Percentiles rank a stretch among this genome's conserved stretches.
These are phyloP conservation scores for Calvatia gigantea DNA, from an alignment of 768 basidiomycete species.

Conservation along the genomic window DNA sequence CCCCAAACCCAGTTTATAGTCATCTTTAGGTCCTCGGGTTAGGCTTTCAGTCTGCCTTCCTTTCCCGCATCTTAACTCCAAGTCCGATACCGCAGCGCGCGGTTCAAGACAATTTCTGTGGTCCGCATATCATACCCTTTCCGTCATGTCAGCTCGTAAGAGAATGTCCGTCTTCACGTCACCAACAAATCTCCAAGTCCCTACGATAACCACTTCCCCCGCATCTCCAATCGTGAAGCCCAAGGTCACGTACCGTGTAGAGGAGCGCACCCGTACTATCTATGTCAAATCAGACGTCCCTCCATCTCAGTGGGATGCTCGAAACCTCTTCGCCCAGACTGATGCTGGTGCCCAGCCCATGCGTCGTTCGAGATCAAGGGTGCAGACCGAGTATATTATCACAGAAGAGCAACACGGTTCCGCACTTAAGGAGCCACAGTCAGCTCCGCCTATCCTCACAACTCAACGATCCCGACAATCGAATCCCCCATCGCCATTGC, in stretches of 20 bases:
- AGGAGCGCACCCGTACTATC: constrained; percentile 43
- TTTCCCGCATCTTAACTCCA: background rate
- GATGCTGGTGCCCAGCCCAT: constrained; percentile 29
- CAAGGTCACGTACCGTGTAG: constrained; percentile 41
- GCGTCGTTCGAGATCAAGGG: constrained; percentile 28
- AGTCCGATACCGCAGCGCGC: background rate
- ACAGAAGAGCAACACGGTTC: constrained; percentile 17
- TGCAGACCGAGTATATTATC: constrained; percentile 24
- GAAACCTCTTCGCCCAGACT: constrained; percentile 35
- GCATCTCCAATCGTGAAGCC: constrained; percentile 29
- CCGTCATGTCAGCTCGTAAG: constrained; percentile 30
- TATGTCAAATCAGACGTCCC: constrained; percentile 41
- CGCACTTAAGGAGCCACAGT: background rate
- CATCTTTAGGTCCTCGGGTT: background rate
- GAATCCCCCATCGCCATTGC: constrained; percentile 11
- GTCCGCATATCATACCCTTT: background rate
- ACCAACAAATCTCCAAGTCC: constrained; percentile 21
- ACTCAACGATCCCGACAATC: constrained; percentile 10
- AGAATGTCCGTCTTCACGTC: constrained; percentile 36
- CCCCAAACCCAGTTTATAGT: constrained; percentile 1
- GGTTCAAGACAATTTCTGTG: constrained; percentile 1
- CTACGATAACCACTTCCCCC: constrained; percentile 18
- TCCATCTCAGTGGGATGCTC: constrained; percentile 39
- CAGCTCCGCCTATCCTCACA: background rate
- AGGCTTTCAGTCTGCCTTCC: background rate